Evolutionary conservation across 2,329 filamentous ascomycete species (phyloP), one percentile per base, ranked within the genome.

Genomic region (Sarocladium brachiariae): DNA sequence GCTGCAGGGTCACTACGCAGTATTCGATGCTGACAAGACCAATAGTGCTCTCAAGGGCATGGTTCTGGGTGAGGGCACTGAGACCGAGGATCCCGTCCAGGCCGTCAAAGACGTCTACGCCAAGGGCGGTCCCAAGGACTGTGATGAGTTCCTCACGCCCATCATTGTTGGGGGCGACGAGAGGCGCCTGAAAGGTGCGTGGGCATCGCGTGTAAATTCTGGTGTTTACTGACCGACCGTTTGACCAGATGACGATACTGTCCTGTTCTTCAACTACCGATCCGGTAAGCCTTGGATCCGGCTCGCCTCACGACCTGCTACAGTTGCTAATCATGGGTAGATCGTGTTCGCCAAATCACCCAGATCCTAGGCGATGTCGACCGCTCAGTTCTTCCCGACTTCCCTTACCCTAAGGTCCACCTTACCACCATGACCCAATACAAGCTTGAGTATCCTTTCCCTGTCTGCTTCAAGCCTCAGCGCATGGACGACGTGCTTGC

Each of bases 191-290:
- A 83, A 96, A 76, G 87, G 86, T 87, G 73, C 31, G 13, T 6
- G 7, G 30, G 27, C 16, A 21, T 9, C 4, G 9, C 21, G 18
- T 14, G 10, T n/a, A 47, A 27, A 30, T 4, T 24, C 14, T 50
- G 11, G n/a, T 27, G 9, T 21, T 51, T 4, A 34, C 21, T 13
- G 25, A n/a, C n/a, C n/a, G n/a, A n/a, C n/a, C n/a, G n/a, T n/a
- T n/a, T n/a, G n/a, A n/a, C n/a, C n/a, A 90, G 90, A 97, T 65
- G 79, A 87, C 58, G 93, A 99, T 66, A 92, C 89, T 50, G 80
- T 97, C 62, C 97, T 97, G 81, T 97, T 97, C 83, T 99, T 99
- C 87, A 99, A 99, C 83, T 99, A 99, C 80, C 89, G 93, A 64
- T 97, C 93, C 52, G 53, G 51, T 52, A 46, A 18, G 45, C 47